Conservation (phyloP, 1,284 basidiomycete genomes). For the Phlebopus sp. region DNA sequence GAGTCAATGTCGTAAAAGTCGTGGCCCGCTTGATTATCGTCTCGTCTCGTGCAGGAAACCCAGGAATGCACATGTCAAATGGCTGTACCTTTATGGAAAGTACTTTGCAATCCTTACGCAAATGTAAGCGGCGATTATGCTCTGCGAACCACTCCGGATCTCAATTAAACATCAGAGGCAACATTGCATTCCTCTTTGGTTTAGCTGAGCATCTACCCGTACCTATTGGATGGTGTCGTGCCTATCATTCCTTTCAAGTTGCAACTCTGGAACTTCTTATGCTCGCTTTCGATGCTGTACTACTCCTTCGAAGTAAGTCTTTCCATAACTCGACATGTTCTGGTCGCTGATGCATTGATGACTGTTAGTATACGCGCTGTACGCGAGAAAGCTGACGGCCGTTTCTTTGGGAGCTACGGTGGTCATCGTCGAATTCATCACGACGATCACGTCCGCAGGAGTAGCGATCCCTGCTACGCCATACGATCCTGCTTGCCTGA, state of each 20-base stretch:
- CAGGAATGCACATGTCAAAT: constrained; percentile 16
- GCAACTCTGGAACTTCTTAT: constrained; percentile 8
- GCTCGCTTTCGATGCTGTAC: constrained; percentile 15
- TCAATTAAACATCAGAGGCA: constrained; percentile 5
- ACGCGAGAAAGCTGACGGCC: constrained; percentile 3
- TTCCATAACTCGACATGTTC: background rate
- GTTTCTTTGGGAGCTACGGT: constrained; percentile 7
- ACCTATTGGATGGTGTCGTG: constrained; percentile 8
- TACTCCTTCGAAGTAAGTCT: constrained; percentile 21
- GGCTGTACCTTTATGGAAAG: constrained; percentile 20
- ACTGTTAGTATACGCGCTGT: constrained; percentile 19
- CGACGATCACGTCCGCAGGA: background rate
- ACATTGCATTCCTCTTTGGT: constrained; percentile 9
- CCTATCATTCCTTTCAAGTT: constrained; percentile 18
- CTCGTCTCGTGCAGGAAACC: background rate
- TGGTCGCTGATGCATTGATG: background rate
- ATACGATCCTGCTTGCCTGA: constrained; percentile 16
- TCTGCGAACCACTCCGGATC: constrained; percentile 1
- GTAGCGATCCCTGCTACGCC: constrained; percentile 3
- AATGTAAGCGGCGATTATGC: constrained; percentile 9
- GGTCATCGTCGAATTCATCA: constrained; percentile 11
- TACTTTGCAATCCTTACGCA: constrained; percentile 17
- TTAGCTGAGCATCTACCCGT: background rate
- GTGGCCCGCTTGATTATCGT: background rate
- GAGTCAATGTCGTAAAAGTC: background rate